Conservation (phyloP, 768 basidiomycete species). For the Neoboletus subvelutipes region DNA sequence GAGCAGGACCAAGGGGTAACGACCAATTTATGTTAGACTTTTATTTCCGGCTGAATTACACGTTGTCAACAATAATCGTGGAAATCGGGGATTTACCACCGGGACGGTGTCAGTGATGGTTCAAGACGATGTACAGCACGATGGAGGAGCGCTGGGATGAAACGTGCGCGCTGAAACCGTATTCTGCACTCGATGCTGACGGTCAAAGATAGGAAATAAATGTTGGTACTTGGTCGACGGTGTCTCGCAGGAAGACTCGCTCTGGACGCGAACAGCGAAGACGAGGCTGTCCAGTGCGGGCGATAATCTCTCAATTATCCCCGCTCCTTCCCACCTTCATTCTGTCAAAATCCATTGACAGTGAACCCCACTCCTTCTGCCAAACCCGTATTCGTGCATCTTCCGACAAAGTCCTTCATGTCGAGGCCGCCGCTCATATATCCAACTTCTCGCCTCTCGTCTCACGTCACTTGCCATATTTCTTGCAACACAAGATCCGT, state of each 20-base stretch:
- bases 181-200: background rate
- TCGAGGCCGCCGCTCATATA: background rate
- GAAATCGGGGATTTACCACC: conserved; percentile 10
- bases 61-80: conserved; percentile 16
- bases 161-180: background rate
- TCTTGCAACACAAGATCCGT: conserved; percentile 8
- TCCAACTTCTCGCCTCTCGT: background rate
- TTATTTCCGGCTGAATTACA: conserved; percentile 14
- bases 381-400: background rate
- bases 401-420: background rate
- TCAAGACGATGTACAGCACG: background rate
- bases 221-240: background rate
- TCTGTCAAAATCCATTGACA: background rate
- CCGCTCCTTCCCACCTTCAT: conserved; percentile 1
- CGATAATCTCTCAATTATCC: background rate
- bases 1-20: conserved; percentile 16
- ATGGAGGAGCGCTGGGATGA: background rate
- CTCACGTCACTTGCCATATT: background rate
- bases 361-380: background rate
- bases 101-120: background rate
- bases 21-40: conserved; percentile 16
- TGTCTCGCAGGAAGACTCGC: background rate
- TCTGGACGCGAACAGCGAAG: background rate
- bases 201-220: background rate
- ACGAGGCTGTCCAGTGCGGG: background rate